Evolutionary conservation across 2,329 filamentous ascomycete genomes (phyloP).

Genomic region (Sporothrix humicola): DNA sequence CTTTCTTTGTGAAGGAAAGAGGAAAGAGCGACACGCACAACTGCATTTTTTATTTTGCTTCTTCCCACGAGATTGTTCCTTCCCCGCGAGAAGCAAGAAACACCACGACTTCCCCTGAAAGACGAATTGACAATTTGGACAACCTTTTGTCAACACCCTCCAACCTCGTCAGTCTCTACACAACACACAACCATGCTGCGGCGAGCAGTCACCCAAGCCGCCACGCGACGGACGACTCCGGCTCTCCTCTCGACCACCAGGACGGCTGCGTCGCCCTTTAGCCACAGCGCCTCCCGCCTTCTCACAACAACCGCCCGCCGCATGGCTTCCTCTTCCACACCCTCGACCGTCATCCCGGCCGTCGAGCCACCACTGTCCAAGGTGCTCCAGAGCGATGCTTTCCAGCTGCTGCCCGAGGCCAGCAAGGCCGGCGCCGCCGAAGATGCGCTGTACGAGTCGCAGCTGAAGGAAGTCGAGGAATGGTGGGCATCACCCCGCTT

Average conservation of each 20-base stretch:
- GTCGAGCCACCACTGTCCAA: slow-evolving; percentile 67
- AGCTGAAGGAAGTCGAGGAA: slow-evolving; percentile 81
- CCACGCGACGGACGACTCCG: slow-evolving; percentile 31
- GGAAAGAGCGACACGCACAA: background rate
- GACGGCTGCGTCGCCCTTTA: background rate
- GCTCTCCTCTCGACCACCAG: slow-evolving; percentile 11
- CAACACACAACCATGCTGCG: slow-evolving; percentile 32
- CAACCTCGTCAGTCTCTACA: background rate
- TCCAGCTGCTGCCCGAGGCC: slow-evolving; percentile 80
- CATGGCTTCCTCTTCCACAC: slow-evolving; percentile 55
- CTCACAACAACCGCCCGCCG: slow-evolving; percentile 25
- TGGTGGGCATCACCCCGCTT: slow-evolving; percentile 92
- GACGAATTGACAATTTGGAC: background rate
- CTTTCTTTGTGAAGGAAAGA: background rate
- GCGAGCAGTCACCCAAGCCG: slow-evolving; percentile 33
- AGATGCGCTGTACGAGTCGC: slow-evolving; percentile 81
- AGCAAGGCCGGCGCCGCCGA: slow-evolving; percentile 81
- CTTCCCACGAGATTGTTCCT: background rate
- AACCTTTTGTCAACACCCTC: background rate
- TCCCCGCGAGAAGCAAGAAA: background rate
- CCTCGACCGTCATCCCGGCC: slow-evolving; percentile 46
- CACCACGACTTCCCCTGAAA: background rate
- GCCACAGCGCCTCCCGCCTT: background rate
- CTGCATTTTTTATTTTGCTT: background rate
- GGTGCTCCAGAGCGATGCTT: slow-evolving; percentile 72